Percentiles rank a stretch among this genome's conserved stretches.
Evolutionary conservation across 495 filamentous ascomycete species (phyloP).

Genomic region (Ramalina peruviana): DNA sequence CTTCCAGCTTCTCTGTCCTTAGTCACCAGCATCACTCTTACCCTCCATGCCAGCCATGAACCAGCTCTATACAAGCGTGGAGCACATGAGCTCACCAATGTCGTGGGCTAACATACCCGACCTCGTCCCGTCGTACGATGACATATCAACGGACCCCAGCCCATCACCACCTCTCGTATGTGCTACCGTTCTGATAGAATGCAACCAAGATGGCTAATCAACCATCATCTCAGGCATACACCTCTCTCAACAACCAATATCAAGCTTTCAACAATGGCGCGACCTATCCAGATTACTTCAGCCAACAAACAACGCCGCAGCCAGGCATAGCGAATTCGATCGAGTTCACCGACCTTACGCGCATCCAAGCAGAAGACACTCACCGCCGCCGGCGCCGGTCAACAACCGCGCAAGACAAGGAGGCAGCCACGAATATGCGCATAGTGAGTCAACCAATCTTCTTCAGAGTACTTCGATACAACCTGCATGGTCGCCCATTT

Average conservation of each 20-base stretch:
- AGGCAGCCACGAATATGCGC: slow-evolving; percentile 16
- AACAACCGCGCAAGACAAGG: slow-evolving; percentile 14
- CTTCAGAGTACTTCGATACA: background rate
- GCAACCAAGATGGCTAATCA: background rate
- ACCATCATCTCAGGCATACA: slow-evolving; percentile 1
- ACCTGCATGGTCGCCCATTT: background rate
- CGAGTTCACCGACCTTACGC: slow-evolving; percentile 19
- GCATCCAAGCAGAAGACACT: slow-evolving; percentile 11
- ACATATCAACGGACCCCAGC: slow-evolving; percentile 14
- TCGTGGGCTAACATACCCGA: slow-evolving; percentile 13
- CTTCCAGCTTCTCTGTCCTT: background rate
- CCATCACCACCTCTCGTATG: slow-evolving; percentile 16
- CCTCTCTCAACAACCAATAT: slow-evolving; percentile 7
- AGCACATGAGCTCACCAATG: slow-evolving; percentile 12
- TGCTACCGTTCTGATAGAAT: background rate
- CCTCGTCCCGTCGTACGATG: slow-evolving; percentile 14
- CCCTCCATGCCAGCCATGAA: slow-evolving; percentile 2
- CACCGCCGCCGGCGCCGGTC: slow-evolving; percentile 12
- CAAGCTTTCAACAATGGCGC: slow-evolving; percentile 1
- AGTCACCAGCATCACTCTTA: background rate
- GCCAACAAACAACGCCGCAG: slow-evolving; percentile 3
- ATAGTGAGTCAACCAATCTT: slow-evolving; percentile 10
- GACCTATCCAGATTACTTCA: slow-evolving; percentile 8
- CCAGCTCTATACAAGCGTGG: slow-evolving; percentile 4
- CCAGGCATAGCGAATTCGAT: slow-evolving; percentile 13